Conservation (phyloP, 805 yeast genomes). For the Blastobotrys muscicola region DNA sequence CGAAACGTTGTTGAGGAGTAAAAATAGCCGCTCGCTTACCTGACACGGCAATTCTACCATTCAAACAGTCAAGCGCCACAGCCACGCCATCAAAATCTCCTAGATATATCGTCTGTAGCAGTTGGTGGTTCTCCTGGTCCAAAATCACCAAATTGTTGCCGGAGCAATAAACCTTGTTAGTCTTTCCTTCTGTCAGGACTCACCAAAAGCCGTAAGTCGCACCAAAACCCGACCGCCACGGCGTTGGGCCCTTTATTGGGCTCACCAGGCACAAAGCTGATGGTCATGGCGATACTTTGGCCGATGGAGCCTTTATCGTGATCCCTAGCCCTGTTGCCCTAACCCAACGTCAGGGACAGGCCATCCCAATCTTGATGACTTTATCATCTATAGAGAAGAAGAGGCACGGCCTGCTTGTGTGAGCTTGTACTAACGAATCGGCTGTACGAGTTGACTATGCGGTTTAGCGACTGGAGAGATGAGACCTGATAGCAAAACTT, state of each 20-base stretch:
- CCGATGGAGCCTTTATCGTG: too few species aligned
- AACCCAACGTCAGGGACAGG: too few species aligned
- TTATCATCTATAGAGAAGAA: too few species aligned
- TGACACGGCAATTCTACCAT: slow-evolving; percentile 38
- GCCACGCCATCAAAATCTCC: slow-evolving; percentile 50
- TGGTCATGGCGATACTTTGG: slow-evolving; percentile 12
- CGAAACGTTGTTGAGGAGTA: slow-evolving; percentile 12
- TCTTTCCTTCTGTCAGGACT: neutral
- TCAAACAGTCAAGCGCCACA: slow-evolving; percentile 50
- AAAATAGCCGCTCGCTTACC: slow-evolving; percentile 15
- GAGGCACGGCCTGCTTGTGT: too few species aligned
- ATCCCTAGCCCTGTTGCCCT: too few species aligned
- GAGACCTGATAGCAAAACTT: too few species aligned
- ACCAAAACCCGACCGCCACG: slow-evolving; percentile 57
- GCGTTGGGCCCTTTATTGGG: slow-evolving; percentile 53
- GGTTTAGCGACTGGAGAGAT: too few species aligned
- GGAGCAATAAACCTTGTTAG: slow-evolving; percentile 55
- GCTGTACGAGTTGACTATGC: too few species aligned
- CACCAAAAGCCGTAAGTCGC: slow-evolving; percentile 45
- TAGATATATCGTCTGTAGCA: slow-evolving; percentile 70
- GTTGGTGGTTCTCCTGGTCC: slow-evolving; percentile 35
- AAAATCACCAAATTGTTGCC: slow-evolving; percentile 76
- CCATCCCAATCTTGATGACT: too few species aligned
- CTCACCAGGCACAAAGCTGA: slow-evolving; percentile 65
- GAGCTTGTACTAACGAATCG: too few species aligned